Evolutionary conservation across 306 rosid species (phyloP), one percentile per base, ranked within the genome.

Genomic region (Elaeagnus macrophylla): DNA sequence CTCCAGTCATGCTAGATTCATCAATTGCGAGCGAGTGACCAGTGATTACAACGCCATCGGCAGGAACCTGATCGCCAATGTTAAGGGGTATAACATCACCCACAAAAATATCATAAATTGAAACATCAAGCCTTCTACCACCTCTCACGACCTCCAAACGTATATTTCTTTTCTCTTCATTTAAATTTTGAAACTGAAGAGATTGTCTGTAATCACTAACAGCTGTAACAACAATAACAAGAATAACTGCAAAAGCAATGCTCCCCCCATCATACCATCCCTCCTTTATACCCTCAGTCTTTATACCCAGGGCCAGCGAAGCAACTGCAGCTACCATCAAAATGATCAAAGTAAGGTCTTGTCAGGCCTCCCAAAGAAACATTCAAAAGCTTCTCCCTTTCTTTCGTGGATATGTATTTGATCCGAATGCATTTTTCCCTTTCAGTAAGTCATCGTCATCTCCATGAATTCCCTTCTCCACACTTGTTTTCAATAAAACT

Each of bases 301-400:
- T 93, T 67, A 93, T 93, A 67, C 99, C 99, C 61, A 93, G 58
- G 18, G 81, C 99, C 79, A 93, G 72, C 20, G 99, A 93, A 62
- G 95, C 95, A 15, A 73, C 95, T 1, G 96, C 99, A 68, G 99
- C 96, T 69, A 88, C 64, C 89, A 93, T 84, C 74, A 93, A 76
- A 79, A 93, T 93, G 65, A 93, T 64, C 73, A 93, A 72, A 55
- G 99, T 93, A 74, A 88, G 89, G 72, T 93, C 99, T 84, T 93
- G 94, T 86, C 99, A 93, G 59, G 99, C 95, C 75, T 93, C 99
- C 99, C 96, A 93, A 51, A 93, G 43, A 74, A 88, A 93, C 85
- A 81, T 79, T 89, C 78, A 74, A 66, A 93, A 83, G 70, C 84
- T 70, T 72, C 90, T 79, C 61, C 96, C 95, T 60, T 83, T 83